These are phyloP conservation scores for Rhododendron vialii DNA, from an alignment of 148 eudicot species.

Conservation along the genomic window DNA sequence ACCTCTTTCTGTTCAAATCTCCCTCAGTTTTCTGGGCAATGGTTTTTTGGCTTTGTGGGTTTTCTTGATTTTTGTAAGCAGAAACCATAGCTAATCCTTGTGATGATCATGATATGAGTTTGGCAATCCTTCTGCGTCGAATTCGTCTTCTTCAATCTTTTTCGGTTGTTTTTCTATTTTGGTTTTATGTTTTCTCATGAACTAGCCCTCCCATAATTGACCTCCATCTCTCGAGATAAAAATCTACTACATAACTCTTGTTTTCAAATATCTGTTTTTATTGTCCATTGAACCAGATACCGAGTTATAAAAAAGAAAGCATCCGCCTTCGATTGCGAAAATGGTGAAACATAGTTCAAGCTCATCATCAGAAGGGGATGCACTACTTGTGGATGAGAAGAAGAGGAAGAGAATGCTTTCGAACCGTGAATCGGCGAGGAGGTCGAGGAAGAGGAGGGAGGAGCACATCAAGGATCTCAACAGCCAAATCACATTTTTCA, in stretches of 20 bases:
- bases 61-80: background rate
- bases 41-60: background rate
- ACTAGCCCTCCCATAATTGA: background rate
- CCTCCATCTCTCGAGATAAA: background rate
- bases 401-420: slow-evolving; percentile 69
- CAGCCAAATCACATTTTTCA: slow-evolving; percentile 23
- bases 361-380: slow-evolving; percentile 38
- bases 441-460: slow-evolving; percentile 67
- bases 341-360: slow-evolving; percentile 22
- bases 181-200: slow-evolving; percentile 74
- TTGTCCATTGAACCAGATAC: background rate
- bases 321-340: slow-evolving; percentile 9
- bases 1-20: background rate
- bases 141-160: slow-evolving; percentile 56
- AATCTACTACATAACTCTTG: background rate
- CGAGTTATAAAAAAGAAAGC: background rate
- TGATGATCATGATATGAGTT: slow-evolving; percentile 18
- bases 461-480: slow-evolving; percentile 52
- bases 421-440: slow-evolving; percentile 69
- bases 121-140: slow-evolving; percentile 23
- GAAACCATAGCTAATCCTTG: background rate
- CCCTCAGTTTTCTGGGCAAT: background rate
- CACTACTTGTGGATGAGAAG: slow-evolving; percentile 38
- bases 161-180: slow-evolving; percentile 66
- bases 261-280: background rate